These are phyloP conservation scores for Heliamphora exappendiculata DNA, from an alignment of 148 eudicot species.

Conservation along the genomic window DNA sequence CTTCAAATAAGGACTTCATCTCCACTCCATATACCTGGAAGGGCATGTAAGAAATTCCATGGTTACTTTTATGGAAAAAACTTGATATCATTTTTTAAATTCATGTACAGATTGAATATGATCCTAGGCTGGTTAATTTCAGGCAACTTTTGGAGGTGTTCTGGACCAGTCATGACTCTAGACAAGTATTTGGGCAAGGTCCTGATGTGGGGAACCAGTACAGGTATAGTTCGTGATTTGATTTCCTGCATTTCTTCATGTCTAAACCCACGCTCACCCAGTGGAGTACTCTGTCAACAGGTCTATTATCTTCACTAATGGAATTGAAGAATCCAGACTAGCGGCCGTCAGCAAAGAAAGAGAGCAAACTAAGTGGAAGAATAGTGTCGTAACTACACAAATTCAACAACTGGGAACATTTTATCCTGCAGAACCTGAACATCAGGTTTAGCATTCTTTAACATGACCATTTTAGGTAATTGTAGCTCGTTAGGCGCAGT, in stretches of 20 bases:
- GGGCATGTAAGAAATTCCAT: not conserved
- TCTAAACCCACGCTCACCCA: slow-evolving; percentile 4
- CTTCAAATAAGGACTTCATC: not conserved
- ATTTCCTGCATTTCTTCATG: not conserved
- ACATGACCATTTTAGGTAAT: not conserved
- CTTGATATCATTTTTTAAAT: slow-evolving; percentile 2
- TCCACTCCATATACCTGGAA: not conserved
- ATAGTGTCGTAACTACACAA: slow-evolving; percentile 74
- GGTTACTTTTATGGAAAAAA: not conserved
- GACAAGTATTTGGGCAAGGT: slow-evolving; percentile 99
- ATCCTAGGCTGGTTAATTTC: slow-evolving; percentile 60
- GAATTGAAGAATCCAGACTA: slow-evolving; percentile 70
- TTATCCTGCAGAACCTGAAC: slow-evolving; percentile 92
- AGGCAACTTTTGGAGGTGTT: slow-evolving; percentile 85
- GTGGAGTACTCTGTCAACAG: slow-evolving; percentile 31
- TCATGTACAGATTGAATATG: slow-evolving; percentile 67
- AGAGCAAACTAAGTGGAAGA: slow-evolving; percentile 73
- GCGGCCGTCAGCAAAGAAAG: slow-evolving; percentile 83
- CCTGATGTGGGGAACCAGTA: slow-evolving; percentile 97
- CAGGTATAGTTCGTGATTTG: slow-evolving; percentile 48
- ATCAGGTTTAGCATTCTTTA: slow-evolving; percentile 53
- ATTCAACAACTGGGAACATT: slow-evolving; percentile 70
- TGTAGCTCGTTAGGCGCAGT: not conserved
- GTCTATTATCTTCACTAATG: slow-evolving; percentile 86
- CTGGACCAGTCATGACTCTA: slow-evolving; percentile 93